Conservation (phyloP, 768 basidiomycete genomes). For the Candolleomyces eurysporus region DNA sequence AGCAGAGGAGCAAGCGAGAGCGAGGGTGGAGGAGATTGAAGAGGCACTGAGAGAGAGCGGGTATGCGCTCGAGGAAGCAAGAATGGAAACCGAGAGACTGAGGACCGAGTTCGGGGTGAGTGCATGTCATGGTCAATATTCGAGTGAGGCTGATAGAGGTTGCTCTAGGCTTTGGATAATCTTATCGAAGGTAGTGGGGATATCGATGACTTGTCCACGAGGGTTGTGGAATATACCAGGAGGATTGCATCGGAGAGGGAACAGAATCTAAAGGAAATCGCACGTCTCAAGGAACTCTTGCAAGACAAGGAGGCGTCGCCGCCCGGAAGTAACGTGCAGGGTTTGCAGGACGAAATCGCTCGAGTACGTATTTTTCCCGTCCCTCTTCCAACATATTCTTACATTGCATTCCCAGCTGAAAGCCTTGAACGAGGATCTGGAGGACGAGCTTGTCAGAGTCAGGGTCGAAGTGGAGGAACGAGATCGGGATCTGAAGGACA, state of each 20-base stretch:
- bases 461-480: slow-evolving; percentile 1
- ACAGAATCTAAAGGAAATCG: slow-evolving; percentile 8
- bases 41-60: slow-evolving; percentile 87
- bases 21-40: slow-evolving; percentile 81
- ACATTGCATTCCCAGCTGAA: slow-evolving; percentile 1
- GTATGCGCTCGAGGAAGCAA: slow-evolving; percentile 82
- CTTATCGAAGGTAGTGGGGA: slow-evolving; percentile 42
- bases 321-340: slow-evolving; percentile 40
- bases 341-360: slow-evolving; percentile 37
- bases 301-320: not conserved
- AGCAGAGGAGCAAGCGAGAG: slow-evolving; percentile 59
- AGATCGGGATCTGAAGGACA: slow-evolving; percentile 3
- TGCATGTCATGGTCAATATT: not conserved
- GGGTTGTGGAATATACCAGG: slow-evolving; percentile 8
- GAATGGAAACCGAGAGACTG: slow-evolving; percentile 83
- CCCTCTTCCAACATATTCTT: not conserved
- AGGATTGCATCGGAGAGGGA: slow-evolving; percentile 6
- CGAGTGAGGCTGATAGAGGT: not conserved
- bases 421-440: slow-evolving; percentile 1
- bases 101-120: slow-evolving; percentile 76
- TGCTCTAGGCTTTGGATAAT: slow-evolving; percentile 61
- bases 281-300: not conserved
- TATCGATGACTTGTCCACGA: slow-evolving; percentile 32
- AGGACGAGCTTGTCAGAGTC: not conserved
- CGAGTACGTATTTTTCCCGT: slow-evolving; percentile 15